Evolutionary conservation across 2,329 filamentous ascomycete genomes (phyloP).

Genomic region (Ceratocystis cubensis): DNA sequence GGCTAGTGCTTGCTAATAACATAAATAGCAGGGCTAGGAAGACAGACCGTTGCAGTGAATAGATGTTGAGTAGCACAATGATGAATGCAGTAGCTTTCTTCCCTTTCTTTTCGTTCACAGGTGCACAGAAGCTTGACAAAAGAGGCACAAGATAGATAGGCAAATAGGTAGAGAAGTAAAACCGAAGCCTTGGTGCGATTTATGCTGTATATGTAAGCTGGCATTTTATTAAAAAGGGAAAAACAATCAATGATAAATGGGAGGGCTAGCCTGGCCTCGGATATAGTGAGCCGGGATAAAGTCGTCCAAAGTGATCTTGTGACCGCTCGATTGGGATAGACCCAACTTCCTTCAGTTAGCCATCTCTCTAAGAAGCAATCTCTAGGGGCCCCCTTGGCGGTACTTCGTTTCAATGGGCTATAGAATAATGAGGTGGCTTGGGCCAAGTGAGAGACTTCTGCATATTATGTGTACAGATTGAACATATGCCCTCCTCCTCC

Average conservation of each 20-base stretch:
- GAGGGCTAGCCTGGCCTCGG: slow-evolving; percentile 16
- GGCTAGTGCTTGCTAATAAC: no score
- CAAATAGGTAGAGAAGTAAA: background rate
- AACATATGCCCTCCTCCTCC: no score
- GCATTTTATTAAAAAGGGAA: background rate
- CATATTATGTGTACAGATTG: no score
- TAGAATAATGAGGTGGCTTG: no score
- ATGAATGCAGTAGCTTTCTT: no score
- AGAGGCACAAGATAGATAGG: background rate
- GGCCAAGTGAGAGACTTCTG: no score
- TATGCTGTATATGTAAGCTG: background rate
- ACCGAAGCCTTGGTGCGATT: background rate
- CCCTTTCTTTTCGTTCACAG: no score
- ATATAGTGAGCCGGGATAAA: slow-evolving; percentile 20
- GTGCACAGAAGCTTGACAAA: background rate
- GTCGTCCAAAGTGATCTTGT: slow-evolving; percentile 18
- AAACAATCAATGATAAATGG: background rate
- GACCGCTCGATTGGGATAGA: slow-evolving; percentile 11
- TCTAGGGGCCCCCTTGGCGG: no score
- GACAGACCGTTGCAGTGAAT: no score
- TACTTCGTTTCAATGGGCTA: no score
- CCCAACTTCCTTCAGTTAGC: background rate
- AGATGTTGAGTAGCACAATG: no score
- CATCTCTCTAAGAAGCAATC: background rate
- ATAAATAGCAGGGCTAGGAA: no score